Evolutionary conservation across 495 filamentous ascomycete genomes (phyloP).

Genomic region (Podospora pseudocomata): DNA sequence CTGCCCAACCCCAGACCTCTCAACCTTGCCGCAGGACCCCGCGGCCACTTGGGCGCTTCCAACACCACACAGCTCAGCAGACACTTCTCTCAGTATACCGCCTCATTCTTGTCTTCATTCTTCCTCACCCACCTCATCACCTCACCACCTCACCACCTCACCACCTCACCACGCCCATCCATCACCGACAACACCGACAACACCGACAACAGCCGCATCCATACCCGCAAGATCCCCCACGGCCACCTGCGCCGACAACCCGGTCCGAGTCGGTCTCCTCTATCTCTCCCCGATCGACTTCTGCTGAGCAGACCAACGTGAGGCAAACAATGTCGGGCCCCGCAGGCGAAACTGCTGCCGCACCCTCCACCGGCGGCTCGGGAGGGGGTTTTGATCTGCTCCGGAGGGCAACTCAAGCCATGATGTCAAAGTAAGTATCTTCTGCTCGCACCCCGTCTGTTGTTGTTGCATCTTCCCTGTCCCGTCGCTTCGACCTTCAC

Average conservation of each 20-base stretch:
- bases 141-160: no score
- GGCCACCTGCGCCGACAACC: slow-evolving; percentile 11
- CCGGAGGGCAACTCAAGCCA: slow-evolving; percentile 52
- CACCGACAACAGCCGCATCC: not conserved
- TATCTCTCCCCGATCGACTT: not conserved
- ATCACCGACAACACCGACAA: not conserved
- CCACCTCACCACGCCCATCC: not conserved
- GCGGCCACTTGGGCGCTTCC: not conserved
- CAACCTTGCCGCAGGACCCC: not conserved
- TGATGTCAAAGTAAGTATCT: slow-evolving; percentile 56
- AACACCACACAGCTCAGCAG: not conserved
- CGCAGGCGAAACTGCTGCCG: slow-evolving; percentile 22
- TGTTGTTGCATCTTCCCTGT: slow-evolving; percentile 14
- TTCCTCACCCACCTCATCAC: not conserved
- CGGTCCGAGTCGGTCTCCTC: slow-evolving; percentile 17
- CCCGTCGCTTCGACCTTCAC: slow-evolving; percentile 16
- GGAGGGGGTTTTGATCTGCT: slow-evolving; percentile 50
- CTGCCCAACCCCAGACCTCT: slow-evolving; percentile 1
- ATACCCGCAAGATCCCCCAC: not conserved
- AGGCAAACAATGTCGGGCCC: slow-evolving; percentile 33
- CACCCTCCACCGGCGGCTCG: slow-evolving; percentile 20
- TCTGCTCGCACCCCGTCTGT: not conserved
- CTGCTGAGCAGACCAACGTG: slow-evolving; percentile 18
- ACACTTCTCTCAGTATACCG: not conserved
- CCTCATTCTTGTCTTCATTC: not conserved